A percentile compares a stretch with the other conserved stretches of the same genome.
phyloP scores from a whole-genome alignment of 139 green algal species.

The Tetraselmis striata region DNA sequence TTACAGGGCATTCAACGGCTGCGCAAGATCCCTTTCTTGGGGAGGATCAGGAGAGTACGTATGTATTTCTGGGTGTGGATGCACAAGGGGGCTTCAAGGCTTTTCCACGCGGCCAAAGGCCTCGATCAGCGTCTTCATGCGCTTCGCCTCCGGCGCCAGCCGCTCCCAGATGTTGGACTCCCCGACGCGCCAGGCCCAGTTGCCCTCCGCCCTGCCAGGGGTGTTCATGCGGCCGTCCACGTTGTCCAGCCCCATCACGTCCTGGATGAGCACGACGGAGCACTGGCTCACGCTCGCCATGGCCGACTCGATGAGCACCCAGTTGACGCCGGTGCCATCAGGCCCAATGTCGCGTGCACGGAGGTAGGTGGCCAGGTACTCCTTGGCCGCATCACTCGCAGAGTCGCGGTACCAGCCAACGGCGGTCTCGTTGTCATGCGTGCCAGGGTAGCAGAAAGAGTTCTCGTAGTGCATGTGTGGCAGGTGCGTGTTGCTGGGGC shows the following conservation, averaged over 20 bases:
- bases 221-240: constrained; percentile 83
- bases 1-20: too few relatives aligned
- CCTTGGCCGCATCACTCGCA: constrained; percentile 39
- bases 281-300: constrained; percentile 64
- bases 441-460: constrained; percentile 85
- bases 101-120: not conserved
- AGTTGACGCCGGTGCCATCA: constrained; percentile 65
- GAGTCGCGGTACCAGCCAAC: constrained; percentile 73
- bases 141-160: not conserved
- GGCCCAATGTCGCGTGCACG: constrained; percentile 6
- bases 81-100: too few relatives aligned
- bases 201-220: constrained; percentile 74
- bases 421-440: constrained; percentile 96
- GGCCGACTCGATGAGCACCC: constrained; percentile 68
- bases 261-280: constrained; percentile 84
- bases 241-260: constrained; percentile 94
- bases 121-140: not conserved
- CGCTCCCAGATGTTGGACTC: constrained; percentile 44
- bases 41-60: too few relatives aligned
- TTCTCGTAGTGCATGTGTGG: constrained; percentile 96
- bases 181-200: constrained; percentile 81
- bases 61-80: too few relatives aligned
- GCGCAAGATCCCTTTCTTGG: too few relatives aligned
- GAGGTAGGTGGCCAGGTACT: constrained; percentile 67
- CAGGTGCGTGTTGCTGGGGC: constrained; percentile 85